These are phyloP conservation scores for Pleurotus ostreatus DNA, from an alignment of 768 basidiomycete genomes.

Conservation along the genomic window DNA sequence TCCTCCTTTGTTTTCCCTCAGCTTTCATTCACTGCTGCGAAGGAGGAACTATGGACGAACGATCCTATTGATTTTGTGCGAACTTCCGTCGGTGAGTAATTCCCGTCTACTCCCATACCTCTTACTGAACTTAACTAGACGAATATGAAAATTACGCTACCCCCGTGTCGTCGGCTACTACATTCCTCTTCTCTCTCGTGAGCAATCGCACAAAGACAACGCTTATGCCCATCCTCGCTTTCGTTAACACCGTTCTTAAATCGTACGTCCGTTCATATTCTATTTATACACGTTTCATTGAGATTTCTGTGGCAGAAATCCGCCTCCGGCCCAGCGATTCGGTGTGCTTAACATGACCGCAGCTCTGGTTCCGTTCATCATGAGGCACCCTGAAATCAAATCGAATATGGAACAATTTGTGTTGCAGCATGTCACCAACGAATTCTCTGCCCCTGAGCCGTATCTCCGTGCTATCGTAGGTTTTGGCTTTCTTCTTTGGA, in stretches of 20 bases:
- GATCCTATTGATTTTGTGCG: constrained; percentile 85
- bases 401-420: constrained; percentile 76
- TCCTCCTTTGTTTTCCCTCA: constrained; percentile 83
- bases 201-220: constrained; percentile 78
- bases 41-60: constrained; percentile 68
- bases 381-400: constrained; percentile 81
- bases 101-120: not conserved
- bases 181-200: constrained; percentile 75
- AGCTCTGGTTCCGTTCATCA: constrained; percentile 72
- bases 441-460: constrained; percentile 60
- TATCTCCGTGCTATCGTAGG: constrained; percentile 78
- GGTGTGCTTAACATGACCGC: constrained; percentile 84
- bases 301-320: constrained; percentile 22
- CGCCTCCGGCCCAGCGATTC: constrained; percentile 64
- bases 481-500: constrained; percentile 11
- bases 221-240: constrained; percentile 74
- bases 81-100: constrained; percentile 58
- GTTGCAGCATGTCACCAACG: constrained; percentile 68
- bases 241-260: constrained; percentile 71
- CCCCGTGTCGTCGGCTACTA: constrained; percentile 73
- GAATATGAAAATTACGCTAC: constrained; percentile 79
- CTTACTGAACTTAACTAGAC: constrained; percentile 36
- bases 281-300: not conserved
- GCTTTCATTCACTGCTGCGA: constrained; percentile 69
- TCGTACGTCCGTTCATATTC: constrained; percentile 39